A percentile compares a stretch with the other conserved stretches of the same genome.
phyloP scores from a whole-genome alignment of 139 green algal species.

The Chlorokybus atmophyticus region DNA sequence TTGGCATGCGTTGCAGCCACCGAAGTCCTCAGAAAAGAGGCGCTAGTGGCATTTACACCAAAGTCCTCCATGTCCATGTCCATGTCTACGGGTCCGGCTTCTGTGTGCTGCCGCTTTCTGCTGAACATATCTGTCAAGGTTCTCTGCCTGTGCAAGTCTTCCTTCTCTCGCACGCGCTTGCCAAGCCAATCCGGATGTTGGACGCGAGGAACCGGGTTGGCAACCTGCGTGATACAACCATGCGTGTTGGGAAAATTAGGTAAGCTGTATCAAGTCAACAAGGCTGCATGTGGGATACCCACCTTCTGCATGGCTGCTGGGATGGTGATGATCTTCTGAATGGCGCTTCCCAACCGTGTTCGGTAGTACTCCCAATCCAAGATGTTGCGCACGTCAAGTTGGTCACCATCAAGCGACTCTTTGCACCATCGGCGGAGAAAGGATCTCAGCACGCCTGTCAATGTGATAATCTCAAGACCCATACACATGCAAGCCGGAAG shows the following conservation, averaged over 20 bases:
- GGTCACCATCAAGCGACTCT: neutral
- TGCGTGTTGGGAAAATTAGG: no score
- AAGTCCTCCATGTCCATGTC: slow-evolving; percentile 29
- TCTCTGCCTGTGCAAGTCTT: slow-evolving; percentile 58
- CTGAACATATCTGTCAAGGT: slow-evolving; percentile 41
- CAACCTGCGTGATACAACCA: slow-evolving; percentile 20
- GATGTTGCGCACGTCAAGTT: slow-evolving; percentile 46
- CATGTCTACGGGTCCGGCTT: neutral
- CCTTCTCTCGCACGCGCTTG: slow-evolving; percentile 59
- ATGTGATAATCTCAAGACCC: no score
- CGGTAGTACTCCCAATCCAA: slow-evolving; percentile 97
- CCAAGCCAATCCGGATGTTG: slow-evolving; percentile 90
- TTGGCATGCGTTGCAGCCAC: neutral
- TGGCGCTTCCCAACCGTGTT: slow-evolving; percentile 71
- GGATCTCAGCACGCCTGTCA: no score
- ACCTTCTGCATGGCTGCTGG: slow-evolving; percentile 83
- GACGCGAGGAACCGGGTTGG: slow-evolving; percentile 67
- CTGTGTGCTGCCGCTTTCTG: neutral
- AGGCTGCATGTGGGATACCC: no score
- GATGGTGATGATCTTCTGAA: slow-evolving; percentile 99
- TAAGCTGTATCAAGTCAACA: neutral
- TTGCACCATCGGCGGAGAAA: neutral
- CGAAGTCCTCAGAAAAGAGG: slow-evolving; percentile 10
- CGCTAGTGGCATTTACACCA: no score
- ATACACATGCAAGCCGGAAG: neutral